Evolutionary conservation across 2,329 filamentous ascomycete species (phyloP).

Genomic region (Ophiostoma himal-ulmi): DNA sequence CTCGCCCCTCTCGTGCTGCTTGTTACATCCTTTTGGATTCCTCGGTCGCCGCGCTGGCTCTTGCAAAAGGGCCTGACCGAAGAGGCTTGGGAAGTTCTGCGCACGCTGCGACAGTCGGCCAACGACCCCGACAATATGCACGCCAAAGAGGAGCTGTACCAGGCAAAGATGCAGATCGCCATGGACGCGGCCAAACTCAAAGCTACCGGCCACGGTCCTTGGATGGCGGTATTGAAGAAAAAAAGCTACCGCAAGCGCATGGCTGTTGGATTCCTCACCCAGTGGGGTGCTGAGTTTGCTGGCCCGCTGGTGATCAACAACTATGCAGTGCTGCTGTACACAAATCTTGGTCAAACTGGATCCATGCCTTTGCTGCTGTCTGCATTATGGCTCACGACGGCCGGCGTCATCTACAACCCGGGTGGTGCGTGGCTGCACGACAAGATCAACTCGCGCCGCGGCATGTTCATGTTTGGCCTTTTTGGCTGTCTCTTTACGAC

Average conservation of each 20-base stretch:
- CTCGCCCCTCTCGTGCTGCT: constrained; percentile 34
- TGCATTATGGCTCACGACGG: constrained; percentile 40
- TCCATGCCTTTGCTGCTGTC: constrained; percentile 39
- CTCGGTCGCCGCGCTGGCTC: constrained; percentile 46
- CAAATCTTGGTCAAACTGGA: constrained; percentile 32
- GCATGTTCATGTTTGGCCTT: constrained; percentile 39
- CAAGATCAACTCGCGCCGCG: constrained; percentile 43
- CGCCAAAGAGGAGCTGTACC: constrained; percentile 43
- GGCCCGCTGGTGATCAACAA: constrained; percentile 47
- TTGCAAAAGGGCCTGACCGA: constrained; percentile 41
- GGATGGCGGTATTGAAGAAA: constrained; percentile 42
- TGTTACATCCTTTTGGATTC: constrained; percentile 38
- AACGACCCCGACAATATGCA: constrained; percentile 38
- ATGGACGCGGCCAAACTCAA: constrained; percentile 40
- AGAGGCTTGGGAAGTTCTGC: constrained; percentile 41
- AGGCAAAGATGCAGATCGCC: constrained; percentile 42
- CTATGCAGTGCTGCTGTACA: constrained; percentile 35
- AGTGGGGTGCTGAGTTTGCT: constrained; percentile 50
- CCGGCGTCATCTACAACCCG: constrained; percentile 45
- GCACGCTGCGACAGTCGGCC: constrained; percentile 35
- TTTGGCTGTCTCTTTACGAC: constrained; percentile 39
- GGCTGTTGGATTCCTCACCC: constrained; percentile 47
- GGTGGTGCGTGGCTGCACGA: constrained; percentile 45
- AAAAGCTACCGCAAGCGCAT: constrained; percentile 46
- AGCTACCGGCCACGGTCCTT: constrained; percentile 36